A percentile compares a stretch with the other conserved stretches of the same genome.
phyloP scores from a whole-genome alignment of 2,329 filamentous ascomycete species.

The Claviceps cyperi region DNA sequence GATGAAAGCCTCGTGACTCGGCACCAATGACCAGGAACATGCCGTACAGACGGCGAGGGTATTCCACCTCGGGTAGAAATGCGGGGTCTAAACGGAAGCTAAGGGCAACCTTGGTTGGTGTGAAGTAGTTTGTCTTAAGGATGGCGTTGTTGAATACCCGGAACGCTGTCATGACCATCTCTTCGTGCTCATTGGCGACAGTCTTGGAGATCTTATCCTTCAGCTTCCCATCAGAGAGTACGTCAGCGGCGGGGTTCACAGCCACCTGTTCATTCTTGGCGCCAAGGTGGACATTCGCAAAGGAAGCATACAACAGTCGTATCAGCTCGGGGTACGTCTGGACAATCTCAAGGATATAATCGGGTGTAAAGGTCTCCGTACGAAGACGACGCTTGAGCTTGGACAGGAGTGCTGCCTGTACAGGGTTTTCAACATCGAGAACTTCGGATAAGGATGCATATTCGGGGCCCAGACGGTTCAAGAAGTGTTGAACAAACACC shows the following conservation, averaged over 20 bases:
- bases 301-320: constrained; percentile 76
- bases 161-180: constrained; percentile 97
- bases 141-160: constrained; percentile 86
- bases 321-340: constrained; percentile 77
- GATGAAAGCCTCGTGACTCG: constrained; percentile 92
- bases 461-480: constrained; percentile 86
- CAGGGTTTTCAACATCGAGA: constrained; percentile 66
- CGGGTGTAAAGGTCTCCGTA: constrained; percentile 92
- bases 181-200: constrained; percentile 86
- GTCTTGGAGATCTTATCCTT: constrained; percentile 65
- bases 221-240: constrained; percentile 61
- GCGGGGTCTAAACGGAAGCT: constrained; percentile 85
- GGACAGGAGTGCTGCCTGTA: constrained; percentile 72
- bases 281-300: constrained; percentile 70
- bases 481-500: constrained; percentile 96
- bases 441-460: constrained; percentile 77
- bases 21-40: constrained; percentile 99
- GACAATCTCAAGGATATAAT: constrained; percentile 97
- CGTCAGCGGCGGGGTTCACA: constrained; percentile 44
- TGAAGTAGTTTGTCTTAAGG: constrained; percentile 95
- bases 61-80: constrained; percentile 85
- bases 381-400: constrained; percentile 93
- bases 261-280: constrained; percentile 38
- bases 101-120: constrained; percentile 92
- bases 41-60: constrained; percentile 83